These are phyloP conservation scores for Myxozyma neglecta DNA, from an alignment of 805 yeast genomes.

Conservation along the genomic window DNA sequence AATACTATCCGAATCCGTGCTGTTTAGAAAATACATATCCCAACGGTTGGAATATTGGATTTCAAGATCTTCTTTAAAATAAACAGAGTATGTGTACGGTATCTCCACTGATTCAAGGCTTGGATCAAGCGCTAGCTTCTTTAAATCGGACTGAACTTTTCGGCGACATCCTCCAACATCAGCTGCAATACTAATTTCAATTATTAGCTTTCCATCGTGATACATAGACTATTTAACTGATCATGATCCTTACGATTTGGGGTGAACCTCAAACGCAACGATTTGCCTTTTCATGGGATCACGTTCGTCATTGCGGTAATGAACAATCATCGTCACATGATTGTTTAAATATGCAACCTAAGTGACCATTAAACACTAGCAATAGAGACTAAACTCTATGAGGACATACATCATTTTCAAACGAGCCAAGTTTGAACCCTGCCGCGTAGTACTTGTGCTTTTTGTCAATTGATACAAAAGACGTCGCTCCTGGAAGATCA, in stretches of 20 bases:
- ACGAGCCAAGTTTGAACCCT: conserved; percentile 82
- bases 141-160: conserved; percentile 51
- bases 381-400: conserved; percentile 21
- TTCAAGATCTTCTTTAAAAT: conserved; percentile 79
- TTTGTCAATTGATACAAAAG: conserved; percentile 61
- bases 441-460: conserved; percentile 73
- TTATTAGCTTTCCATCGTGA: not conserved
- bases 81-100: conserved; percentile 81
- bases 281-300: conserved; percentile 47
- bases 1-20: conserved; percentile 51
- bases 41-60: conserved; percentile 69
- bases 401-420: conserved; percentile 46
- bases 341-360: conserved; percentile 61
- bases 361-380: not conserved
- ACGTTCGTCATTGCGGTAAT: conserved; percentile 53
- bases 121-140: conserved; percentile 55
- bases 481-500: conserved; percentile 84
- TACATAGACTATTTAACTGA: conserved; percentile 38
- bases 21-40: conserved; percentile 66
- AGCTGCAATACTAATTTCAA: not conserved
- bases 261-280: conserved; percentile 89
- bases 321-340: conserved; percentile 76
- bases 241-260: conserved; percentile 58
- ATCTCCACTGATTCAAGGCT: conserved; percentile 45
- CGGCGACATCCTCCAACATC: conserved; percentile 66